Evolutionary conservation across 371 early-diverging fungal genomes (phyloP).

Genomic region (Circinella minor): DNA sequence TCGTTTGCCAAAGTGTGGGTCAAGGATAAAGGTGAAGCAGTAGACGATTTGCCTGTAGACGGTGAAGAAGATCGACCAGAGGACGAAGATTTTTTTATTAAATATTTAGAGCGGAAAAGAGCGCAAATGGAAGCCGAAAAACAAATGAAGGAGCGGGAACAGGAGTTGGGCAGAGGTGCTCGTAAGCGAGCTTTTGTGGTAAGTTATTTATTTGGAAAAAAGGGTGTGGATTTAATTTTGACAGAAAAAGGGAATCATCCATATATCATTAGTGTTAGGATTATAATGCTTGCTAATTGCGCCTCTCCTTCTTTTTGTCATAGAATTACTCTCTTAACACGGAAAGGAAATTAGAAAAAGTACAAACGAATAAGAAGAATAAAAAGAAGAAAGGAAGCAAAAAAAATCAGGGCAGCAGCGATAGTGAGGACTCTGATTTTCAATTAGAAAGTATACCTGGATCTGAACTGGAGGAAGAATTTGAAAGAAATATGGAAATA

Average conservation of each 20-base stretch:
- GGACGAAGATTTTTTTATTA: slow-evolving; percentile 55
- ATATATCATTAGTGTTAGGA: too few species aligned
- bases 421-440: too few species aligned
- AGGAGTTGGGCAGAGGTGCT: slow-evolving; percentile 41
- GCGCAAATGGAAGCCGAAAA: slow-evolving; percentile 23
- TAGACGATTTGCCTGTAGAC: slow-evolving; percentile 24
- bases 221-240: too few species aligned
- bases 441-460: too few species aligned
- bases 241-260: too few species aligned
- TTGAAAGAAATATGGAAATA: too few species aligned
- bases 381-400: too few species aligned
- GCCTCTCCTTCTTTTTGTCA: not conserved
- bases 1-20: slow-evolving; percentile 56
- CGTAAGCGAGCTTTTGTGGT: slow-evolving; percentile 40
- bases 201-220: not conserved
- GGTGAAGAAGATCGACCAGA: slow-evolving; percentile 21
- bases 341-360: too few species aligned
- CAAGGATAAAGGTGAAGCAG: slow-evolving; percentile 20
- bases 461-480: too few species aligned
- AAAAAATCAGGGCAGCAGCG: too few species aligned
- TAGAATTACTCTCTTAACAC: not conserved
- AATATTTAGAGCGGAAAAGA: slow-evolving; percentile 34
- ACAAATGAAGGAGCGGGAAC: not conserved
- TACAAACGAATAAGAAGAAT: too few species aligned
- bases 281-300: not conserved